Evolutionary conservation across 495 filamentous ascomycete genomes (phyloP), one percentile per base, ranked within the genome.

Genomic region (Bryoglossum gracile): DNA sequence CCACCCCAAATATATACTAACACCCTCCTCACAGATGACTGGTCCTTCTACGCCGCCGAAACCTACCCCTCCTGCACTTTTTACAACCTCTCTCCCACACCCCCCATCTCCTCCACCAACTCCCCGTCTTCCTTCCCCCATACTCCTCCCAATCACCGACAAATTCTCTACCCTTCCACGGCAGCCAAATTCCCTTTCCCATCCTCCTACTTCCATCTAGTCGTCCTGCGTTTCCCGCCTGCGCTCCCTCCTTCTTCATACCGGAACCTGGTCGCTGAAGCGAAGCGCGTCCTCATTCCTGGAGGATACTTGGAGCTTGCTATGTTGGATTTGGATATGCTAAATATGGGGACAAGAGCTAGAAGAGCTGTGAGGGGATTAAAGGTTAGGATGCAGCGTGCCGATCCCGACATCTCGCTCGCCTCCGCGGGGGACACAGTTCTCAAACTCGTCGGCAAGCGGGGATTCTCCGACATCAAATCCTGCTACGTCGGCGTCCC

Each of bases 41-140:
- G 94, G 94, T 95, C 90, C 3, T 97, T 94, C 67, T 98, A 95
- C 63, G 90, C 86, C 41, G 88, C 92, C 11, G 75, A 95, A 61
- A 94, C 89, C 2, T 97, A 98, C 55, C 86, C 87, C 0, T 75
- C 75, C 23, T 86, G 87, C 0, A 84, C 82, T 16, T 82, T 98
- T 49, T 95, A 94, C 72, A 94, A 87, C 59, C 74, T 91, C 24
- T 84, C 79, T 10, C 76, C 78, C 6, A 74, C 62, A 64, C 43
- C 67, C 65, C 33, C 54, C 69, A 10, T 51, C 24, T 61, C 67
- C 36, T 66, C 71, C 22, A 70, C 75, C 51, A 73, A 51, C 36
- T 30, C 36, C 37, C 49, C 58, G 30, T 34, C 63, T 21, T 59
- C 67, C 38, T 68, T 74, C 26, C 71, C 75, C 46, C 74, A 80